Evolutionary conservation across 495 filamentous ascomycete genomes (phyloP).

Genomic region (Lepraria neglecta): DNA sequence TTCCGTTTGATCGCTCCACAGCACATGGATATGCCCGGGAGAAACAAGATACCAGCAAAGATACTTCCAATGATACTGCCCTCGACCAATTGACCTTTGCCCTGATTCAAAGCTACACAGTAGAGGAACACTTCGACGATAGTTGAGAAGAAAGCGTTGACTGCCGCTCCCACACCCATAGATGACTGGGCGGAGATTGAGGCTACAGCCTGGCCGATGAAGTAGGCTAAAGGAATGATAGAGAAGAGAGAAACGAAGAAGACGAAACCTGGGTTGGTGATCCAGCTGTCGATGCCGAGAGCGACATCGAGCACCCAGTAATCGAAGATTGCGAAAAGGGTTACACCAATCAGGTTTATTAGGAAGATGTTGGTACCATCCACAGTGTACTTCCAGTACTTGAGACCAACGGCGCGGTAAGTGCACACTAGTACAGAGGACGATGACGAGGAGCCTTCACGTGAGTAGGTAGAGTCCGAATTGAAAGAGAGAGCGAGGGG

Average conservation of each 20-base stretch:
- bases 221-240: conserved; percentile 96
- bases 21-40: conserved; percentile 98
- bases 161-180: conserved; percentile 98
- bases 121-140: conserved; percentile 98
- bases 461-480: conserved; percentile 69
- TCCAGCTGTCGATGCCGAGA: conserved; percentile 58
- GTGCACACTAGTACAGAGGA: conserved; percentile 92
- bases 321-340: conserved; percentile 88
- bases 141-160: conserved; percentile 99
- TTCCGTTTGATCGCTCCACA: conserved; percentile 97
- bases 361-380: conserved; percentile 98
- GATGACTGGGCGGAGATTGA: conserved; percentile 97
- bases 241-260: conserved; percentile 82
- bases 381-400: conserved; percentile 99
- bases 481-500: conserved; percentile 90
- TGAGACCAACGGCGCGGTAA: conserved; percentile 85
- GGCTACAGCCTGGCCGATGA: conserved; percentile 98
- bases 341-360: conserved; percentile 89
- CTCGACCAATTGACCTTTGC: conserved; percentile 89
- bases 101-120: conserved; percentile 86
- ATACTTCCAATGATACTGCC: conserved; percentile 97
- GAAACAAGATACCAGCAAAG: conserved; percentile 91
- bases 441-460: conserved; percentile 59
- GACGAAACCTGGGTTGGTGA: conserved; percentile 76
- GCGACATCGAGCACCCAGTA: conserved; percentile 67